A percentile compares a stretch with the other conserved stretches of the same genome.
Evolutionary conservation across 2,329 filamentous ascomycete species (phyloP).

Genomic region (Claviceps digitariae): DNA sequence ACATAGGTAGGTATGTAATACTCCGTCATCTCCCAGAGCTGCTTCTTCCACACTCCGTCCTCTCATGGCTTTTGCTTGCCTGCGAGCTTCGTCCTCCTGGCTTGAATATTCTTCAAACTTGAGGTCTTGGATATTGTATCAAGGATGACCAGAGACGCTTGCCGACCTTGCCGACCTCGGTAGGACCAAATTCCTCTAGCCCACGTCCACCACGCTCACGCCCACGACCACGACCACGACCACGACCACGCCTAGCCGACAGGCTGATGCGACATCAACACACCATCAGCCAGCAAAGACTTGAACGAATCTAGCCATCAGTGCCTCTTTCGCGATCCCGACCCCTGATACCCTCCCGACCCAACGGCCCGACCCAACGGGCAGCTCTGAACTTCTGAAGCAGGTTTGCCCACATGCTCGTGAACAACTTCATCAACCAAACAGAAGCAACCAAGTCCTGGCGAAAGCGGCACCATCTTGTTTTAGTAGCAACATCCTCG

Average conservation of each 20-base stretch:
- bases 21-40: neutral
- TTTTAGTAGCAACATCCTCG: constrained; percentile 17
- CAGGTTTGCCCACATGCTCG: neutral
- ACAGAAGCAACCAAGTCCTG: neutral
- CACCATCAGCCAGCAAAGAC: neutral
- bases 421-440: neutral
- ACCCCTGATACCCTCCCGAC: neutral
- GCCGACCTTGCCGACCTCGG: neutral
- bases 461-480: neutral
- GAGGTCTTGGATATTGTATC: neutral
- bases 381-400: neutral
- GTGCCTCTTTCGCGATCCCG: neutral
- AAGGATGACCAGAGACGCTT: neutral
- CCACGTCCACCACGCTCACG: no score
- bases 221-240: no score
- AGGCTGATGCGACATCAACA: neutral
- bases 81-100: neutral
- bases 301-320: neutral
- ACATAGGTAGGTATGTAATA: neutral
- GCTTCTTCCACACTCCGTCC: neutral
- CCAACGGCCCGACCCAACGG: neutral
- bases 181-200: no score
- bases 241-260: neutral
- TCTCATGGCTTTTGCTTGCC: neutral
- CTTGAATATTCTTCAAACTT: neutral